Evolutionary conservation across 495 filamentous ascomycete species (phyloP).

Genomic region (Elasticomyces elasticus): DNA sequence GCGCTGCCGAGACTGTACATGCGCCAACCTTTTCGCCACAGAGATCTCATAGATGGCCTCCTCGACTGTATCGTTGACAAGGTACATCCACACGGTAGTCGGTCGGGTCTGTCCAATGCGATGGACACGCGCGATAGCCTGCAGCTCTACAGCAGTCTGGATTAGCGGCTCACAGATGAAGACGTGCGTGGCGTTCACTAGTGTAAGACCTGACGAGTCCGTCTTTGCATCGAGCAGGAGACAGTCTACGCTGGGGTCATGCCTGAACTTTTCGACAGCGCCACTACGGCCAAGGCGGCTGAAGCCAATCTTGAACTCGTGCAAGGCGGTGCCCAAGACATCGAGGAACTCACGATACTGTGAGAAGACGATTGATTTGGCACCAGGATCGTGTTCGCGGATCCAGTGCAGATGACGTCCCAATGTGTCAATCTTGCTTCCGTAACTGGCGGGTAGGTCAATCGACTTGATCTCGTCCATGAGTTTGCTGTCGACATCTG

Average conservation of each 20-base stretch:
- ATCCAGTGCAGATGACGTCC: conserved; percentile 78
- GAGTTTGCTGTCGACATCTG: conserved; percentile 57
- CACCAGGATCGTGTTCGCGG: conserved; percentile 68
- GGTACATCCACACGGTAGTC: conserved; percentile 93
- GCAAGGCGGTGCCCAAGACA: conserved; percentile 58
- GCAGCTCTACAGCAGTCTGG: conserved; percentile 85
- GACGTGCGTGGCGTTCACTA: conserved; percentile 87
- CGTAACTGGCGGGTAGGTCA: conserved; percentile 64
- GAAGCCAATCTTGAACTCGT: conserved; percentile 57
- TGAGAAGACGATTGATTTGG: conserved; percentile 85
- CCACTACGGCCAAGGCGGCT: conserved; percentile 43
- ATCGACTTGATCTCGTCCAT: conserved; percentile 75
- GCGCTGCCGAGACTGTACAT: conserved; percentile 47
- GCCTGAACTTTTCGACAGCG: conserved; percentile 57
- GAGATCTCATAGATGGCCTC: conserved; percentile 81
- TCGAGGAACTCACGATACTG: conserved; percentile 77
- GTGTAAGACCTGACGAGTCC: conserved; percentile 76
- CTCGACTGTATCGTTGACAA: conserved; percentile 79
- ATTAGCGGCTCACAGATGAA: conserved; percentile 89
- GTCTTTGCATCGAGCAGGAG: conserved; percentile 83
- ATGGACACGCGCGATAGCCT: conserved; percentile 89
- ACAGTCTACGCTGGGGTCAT: conserved; percentile 65
- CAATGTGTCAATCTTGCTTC: conserved; percentile 83
- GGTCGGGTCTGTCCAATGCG: conserved; percentile 79
- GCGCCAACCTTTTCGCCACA: conserved; percentile 62